A percentile compares a stretch with the other conserved stretches of the same genome.
Evolutionary conservation across 345 rosid genomes (phyloP).

Genomic region (Sonneratia caseolaris): DNA sequence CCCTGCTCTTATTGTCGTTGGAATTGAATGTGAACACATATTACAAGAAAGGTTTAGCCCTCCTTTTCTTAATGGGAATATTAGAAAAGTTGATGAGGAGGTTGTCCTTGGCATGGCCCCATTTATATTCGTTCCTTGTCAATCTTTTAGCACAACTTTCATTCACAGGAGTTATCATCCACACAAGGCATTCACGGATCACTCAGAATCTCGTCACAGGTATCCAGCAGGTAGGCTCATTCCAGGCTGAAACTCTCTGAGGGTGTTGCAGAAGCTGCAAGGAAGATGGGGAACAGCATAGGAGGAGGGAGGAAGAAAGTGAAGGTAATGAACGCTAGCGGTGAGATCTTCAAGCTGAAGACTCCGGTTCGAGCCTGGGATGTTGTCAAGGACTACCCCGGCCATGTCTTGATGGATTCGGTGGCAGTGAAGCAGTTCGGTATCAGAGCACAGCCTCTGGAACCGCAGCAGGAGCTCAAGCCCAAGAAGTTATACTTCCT

Average conservation of each 20-base stretch:
- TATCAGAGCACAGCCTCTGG: constrained; percentile 58
- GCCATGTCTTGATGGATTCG: constrained; percentile 61
- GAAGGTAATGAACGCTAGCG: constrained; percentile 70
- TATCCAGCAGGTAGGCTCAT: not conserved
- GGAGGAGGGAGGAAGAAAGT: constrained; percentile 44
- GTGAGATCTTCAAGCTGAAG: constrained; percentile 61
- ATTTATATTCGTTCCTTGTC: not conserved
- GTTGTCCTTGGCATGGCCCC: not conserved
- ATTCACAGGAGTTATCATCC: not conserved
- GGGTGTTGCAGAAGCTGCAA: not conserved
- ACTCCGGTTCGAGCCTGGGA: constrained; percentile 55
- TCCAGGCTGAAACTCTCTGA: not conserved
- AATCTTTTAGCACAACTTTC: not conserved
- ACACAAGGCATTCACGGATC: not conserved
- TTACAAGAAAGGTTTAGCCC: not conserved
- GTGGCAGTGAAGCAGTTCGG: constrained; percentile 70
- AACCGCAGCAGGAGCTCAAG: constrained; percentile 42
- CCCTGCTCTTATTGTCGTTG: not conserved
- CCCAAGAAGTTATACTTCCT: constrained; percentile 64
- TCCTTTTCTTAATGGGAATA: not conserved
- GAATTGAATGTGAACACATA: not conserved
- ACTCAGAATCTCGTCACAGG: not conserved
- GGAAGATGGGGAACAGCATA: constrained; percentile 58
- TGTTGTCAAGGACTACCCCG: constrained; percentile 56
- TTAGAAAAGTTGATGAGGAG: not conserved